Conservation (phyloP, 225 moss, liverwort and hornwort genomes). For the Marchantia polymorpha region DNA sequence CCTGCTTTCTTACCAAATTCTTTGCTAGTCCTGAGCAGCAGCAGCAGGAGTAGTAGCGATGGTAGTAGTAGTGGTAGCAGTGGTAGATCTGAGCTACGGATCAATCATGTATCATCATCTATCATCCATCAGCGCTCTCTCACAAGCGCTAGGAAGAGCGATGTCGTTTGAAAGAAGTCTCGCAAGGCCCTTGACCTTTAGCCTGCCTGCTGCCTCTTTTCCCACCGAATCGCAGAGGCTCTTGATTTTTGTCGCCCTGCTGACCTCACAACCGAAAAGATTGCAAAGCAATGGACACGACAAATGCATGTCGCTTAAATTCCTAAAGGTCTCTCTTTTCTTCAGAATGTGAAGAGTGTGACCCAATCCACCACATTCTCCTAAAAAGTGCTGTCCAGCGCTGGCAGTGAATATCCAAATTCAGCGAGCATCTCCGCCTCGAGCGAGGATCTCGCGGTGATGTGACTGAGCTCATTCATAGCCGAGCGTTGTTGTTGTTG, state of each 20-base stretch:
- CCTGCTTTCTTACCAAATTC: constrained; percentile 4
- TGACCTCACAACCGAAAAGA: constrained; percentile 7
- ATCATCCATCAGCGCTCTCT: background rate
- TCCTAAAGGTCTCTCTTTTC: background rate
- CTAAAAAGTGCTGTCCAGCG: background rate
- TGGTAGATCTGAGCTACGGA: background rate
- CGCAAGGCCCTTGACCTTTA: background rate
- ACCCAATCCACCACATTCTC: background rate
- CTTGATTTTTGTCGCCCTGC: constrained; percentile 3
- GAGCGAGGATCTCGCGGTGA: background rate
- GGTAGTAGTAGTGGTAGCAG: too few relatives aligned
- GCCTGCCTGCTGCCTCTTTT: background rate
- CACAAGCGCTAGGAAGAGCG: background rate
- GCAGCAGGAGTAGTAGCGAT: background rate
- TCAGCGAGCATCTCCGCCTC: background rate
- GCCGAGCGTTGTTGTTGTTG: background rate
- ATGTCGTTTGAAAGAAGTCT: background rate
- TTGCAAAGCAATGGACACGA: constrained; percentile 7
- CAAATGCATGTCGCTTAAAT: constrained; percentile 3
- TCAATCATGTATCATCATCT: background rate
- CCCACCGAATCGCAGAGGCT: background rate
- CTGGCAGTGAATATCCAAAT: background rate
- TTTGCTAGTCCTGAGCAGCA: background rate
- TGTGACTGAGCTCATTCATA: background rate
- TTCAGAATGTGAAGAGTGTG: constrained; percentile 1